phyloP scores from a whole-genome alignment of 345 rosid species.

The Carallia brachiata region DNA sequence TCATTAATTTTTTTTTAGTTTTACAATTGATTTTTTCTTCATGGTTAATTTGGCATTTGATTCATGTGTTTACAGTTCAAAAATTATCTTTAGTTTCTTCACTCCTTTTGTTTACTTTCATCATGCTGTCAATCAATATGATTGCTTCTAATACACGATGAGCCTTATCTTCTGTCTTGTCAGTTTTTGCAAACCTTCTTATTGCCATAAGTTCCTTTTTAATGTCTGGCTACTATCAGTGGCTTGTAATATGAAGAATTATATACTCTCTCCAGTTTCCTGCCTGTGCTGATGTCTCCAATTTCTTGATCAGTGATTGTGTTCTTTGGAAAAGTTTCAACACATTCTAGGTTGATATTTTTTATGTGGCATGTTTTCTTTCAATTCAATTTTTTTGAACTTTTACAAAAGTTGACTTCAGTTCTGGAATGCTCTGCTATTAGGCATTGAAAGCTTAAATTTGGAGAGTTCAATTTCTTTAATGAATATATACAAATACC shows the following conservation, averaged over 20 bases:
- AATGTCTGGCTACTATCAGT: neutral
- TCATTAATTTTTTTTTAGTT: neutral
- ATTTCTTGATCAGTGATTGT: neutral
- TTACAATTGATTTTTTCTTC: neutral
- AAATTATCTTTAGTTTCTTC: neutral
- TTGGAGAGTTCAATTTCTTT: too few relatives aligned
- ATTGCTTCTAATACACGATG: neutral
- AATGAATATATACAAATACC: neutral
- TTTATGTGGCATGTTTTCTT: neutral
- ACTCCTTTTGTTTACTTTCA: neutral
- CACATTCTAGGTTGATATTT: neutral
- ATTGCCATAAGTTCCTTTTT: neutral
- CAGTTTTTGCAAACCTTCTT: conserved; percentile 2
- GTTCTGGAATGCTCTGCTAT: neutral
- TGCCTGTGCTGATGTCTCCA: neutral
- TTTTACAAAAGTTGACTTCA: conserved; percentile 8
- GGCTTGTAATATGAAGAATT: neutral
- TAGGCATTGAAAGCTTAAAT: too few relatives aligned
- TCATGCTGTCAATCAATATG: neutral
- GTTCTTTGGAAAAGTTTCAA: neutral
- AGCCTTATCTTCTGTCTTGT: neutral
- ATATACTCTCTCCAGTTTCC: neutral
- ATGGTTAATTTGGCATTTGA: neutral
- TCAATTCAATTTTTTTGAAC: neutral
- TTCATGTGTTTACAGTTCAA: neutral